Evolutionary conservation across 140 eudicot species (phyloP), one percentile per base, ranked within the genome.

Genomic region (Anethum foeniculum): DNA sequence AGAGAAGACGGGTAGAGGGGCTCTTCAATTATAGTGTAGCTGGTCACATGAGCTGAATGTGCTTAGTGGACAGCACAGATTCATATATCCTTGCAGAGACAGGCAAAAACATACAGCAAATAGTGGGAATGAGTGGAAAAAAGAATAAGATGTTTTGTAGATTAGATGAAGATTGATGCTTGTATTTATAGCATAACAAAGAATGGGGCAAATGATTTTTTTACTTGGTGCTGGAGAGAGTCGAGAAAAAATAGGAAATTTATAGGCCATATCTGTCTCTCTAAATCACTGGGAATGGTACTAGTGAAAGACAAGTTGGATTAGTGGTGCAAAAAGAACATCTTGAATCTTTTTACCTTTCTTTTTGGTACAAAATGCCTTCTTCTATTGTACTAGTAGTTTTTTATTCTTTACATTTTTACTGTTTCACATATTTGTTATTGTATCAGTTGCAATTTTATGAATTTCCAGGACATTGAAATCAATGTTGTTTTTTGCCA

Each of bases 11-110:
- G 56, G 16, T 13, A 43, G 56, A 43, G 56, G 16, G 56, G 78
- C 56, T 74, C 52, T 43, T 74, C 8, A n/a, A 25, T 43, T 74
- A 74, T 41, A 41, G 56, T 23, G 14, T 73, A 75, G 78, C 46
- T 46, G 41, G 52, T 28, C 64, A 75, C 51, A 46, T 75, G 79
- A 47, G 44, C 62, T 75, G 79, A 75, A 75, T 75, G 79, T 75
- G 79, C 41, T 27, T 75, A 75, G 62, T 75, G 60, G 60, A 46
- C 58, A 75, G 62, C 14, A 18, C 60, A 28, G 64, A 75, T 48
- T 75, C 77, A 43, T 41, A 39, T 73, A 44, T 25, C 30, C 52
- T 21, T 43, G 52, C 78, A 39, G 30, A 67, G 74, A 67, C 23
- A 74, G 28, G 51, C 77, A 39, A 39, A 39, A 73, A 43, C 78